Evolutionary conservation across 257 asterid species (phyloP).

Genomic region (Nicotiana undulata): DNA sequence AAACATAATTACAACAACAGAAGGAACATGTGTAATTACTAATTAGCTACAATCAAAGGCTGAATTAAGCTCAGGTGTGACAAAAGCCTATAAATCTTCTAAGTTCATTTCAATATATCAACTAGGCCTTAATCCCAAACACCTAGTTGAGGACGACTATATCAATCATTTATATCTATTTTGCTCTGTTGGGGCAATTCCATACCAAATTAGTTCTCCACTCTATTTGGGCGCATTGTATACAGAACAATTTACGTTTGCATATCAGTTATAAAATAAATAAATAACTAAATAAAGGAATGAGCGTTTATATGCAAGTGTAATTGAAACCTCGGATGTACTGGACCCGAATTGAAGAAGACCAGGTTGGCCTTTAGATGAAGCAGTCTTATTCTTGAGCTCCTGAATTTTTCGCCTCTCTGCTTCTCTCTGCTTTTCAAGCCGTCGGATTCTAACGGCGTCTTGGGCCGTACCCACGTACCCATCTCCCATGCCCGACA

Average conservation of each 20-base stretch:
- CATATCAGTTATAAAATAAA: neutral
- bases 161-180: neutral
- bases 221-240: too few species aligned
- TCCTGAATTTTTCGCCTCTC: slow-evolving; percentile 95
- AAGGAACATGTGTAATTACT: neutral
- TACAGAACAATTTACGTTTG: neutral
- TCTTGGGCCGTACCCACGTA: slow-evolving; percentile 98
- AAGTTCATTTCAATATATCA: neutral
- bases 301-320: neutral
- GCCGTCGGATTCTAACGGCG: slow-evolving; percentile 84
- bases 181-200: neutral
- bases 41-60: neutral
- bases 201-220: neutral
- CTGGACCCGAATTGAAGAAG: slow-evolving; percentile 98
- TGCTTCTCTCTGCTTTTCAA: slow-evolving; percentile 98
- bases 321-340: slow-evolving; percentile 68
- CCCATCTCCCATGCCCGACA: slow-evolving; percentile 99
- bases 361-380: slow-evolving; percentile 76
- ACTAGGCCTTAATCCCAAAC: neutral
- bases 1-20: neutral
- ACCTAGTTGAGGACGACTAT: neutral
- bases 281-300: neutral
- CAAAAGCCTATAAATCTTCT: neutral
- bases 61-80: neutral
- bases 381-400: slow-evolving; percentile 85